phyloP scores from a whole-genome alignment of 2,329 filamentous ascomycete genomes.

The Dactylellina drechsleri region DNA sequence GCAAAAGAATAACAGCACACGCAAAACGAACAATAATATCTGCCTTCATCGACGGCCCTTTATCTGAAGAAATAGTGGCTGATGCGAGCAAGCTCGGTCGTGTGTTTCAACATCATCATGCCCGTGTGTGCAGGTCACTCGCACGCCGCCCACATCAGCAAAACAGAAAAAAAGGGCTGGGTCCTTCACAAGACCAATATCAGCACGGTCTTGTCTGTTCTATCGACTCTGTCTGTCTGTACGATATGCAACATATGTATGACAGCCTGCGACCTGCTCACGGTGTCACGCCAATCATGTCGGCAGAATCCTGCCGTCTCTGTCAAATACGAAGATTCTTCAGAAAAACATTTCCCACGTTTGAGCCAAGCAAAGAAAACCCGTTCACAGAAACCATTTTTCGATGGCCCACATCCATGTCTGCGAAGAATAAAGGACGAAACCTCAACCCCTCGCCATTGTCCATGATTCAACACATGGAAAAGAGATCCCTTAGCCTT shows the following conservation, averaged over 20 bases:
- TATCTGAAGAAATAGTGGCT: constrained; percentile 40
- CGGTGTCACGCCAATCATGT: background rate
- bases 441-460: constrained; percentile 15
- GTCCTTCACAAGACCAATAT: constrained; percentile 3
- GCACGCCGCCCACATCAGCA: background rate
- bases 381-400: too few relatives aligned
- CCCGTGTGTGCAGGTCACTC: constrained; percentile 21
- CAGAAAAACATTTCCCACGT: too few relatives aligned
- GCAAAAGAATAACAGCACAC: constrained; percentile 13
- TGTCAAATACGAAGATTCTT: background rate
- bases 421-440: too few relatives aligned
- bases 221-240: background rate
- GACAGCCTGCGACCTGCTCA: background rate
- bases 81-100: constrained; percentile 16
- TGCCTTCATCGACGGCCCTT: constrained; percentile 29
- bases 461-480: constrained; percentile 42
- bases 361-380: constrained; percentile 4
- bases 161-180: constrained; percentile 14
- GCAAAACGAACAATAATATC: constrained; percentile 3
- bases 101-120: constrained; percentile 28
- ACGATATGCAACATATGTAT: background rate
- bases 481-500: constrained; percentile 13
- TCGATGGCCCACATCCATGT: too few relatives aligned
- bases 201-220: constrained; percentile 2
- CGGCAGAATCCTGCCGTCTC: background rate